Evolutionary conservation across 2,329 filamentous ascomycete genomes (phyloP), one percentile per base, ranked within the genome.

Genomic region (Microdochium bolleyi): DNA sequence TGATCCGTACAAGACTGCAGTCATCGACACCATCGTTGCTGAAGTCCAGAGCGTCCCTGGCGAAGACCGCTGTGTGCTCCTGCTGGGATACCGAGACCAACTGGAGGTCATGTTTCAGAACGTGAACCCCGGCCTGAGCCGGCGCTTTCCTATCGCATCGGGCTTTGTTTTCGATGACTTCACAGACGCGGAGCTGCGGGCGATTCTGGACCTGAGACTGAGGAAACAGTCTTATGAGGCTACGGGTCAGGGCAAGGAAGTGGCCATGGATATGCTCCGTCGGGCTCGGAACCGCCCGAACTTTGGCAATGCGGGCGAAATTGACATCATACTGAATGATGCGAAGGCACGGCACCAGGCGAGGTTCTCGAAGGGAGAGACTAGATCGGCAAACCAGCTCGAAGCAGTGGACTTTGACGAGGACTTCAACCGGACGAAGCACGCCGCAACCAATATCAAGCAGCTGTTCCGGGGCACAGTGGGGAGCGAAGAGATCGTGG

Each of bases 141-240:
- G 82, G 41, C 70, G 83, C 4, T 86, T 86, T 55, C 77, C 77
- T 0, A 60, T 83, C 0, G 71, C 74, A 2, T 68, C 72, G 2
- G 79, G 79, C 0, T 85, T 86, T 52, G 61, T 65, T 0, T 87
- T 86, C 59, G 74, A 83, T 21, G 79, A 85, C 58, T 86, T 83
- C 57, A 72, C 65, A 2, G 70, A 80, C 25, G 53, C 61, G 0
- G 74, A 84, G 51, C 63, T 86, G 2, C 59, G 67, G 14, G 54
- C 68, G 16, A 83, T 86, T 24, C 62, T 86, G 2, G 64, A 77
- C 2, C 58, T 78, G 0, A 85, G 85, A 56, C 63, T 86, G 1
- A 72, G 72, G 19, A 56, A 70, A 1, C 67, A 76, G 25, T 75
- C 66, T 0, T 73, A 80, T 24, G 63, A 62, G 1, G 72, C 73